Evolutionary conservation across 192 early-diverging fungal genomes (phyloP).

Genomic region (Spizellomyces sp.): DNA sequence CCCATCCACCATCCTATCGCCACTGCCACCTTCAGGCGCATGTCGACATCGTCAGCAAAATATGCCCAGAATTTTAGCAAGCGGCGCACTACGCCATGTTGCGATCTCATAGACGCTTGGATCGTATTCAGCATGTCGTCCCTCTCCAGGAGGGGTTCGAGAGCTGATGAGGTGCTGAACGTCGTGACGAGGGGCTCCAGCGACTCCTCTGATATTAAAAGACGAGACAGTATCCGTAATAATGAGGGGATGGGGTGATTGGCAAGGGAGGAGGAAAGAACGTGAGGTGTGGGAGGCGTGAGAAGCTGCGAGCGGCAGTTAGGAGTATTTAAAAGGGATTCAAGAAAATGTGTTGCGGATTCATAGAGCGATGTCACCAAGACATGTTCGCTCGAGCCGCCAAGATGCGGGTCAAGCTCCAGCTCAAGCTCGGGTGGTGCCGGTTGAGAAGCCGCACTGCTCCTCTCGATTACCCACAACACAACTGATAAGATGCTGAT

Average conservation of each 20-base stretch:
- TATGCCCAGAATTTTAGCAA: background rate
- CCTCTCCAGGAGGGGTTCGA: constrained; percentile 7
- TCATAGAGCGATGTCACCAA: background rate
- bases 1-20: constrained; percentile 3
- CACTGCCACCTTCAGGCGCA: background rate
- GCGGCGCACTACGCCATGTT: background rate
- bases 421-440: background rate
- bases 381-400: background rate
- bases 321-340: background rate
- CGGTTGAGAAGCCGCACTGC: too few species aligned
- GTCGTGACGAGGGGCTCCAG: background rate
- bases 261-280: background rate
- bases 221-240: background rate
- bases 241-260: background rate
- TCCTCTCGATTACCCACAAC: background rate
- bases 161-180: background rate
- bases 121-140: background rate
- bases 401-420: background rate
- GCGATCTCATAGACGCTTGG: background rate
- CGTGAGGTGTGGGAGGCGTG: background rate
- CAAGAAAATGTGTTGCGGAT: background rate
- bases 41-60: background rate
- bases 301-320: constrained; percentile 5
- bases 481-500: background rate
- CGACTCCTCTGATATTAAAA: background rate